Evolutionary conservation across 1,284 basidiomycete genomes (phyloP).

Genomic region (Fomitopsis palustris): DNA sequence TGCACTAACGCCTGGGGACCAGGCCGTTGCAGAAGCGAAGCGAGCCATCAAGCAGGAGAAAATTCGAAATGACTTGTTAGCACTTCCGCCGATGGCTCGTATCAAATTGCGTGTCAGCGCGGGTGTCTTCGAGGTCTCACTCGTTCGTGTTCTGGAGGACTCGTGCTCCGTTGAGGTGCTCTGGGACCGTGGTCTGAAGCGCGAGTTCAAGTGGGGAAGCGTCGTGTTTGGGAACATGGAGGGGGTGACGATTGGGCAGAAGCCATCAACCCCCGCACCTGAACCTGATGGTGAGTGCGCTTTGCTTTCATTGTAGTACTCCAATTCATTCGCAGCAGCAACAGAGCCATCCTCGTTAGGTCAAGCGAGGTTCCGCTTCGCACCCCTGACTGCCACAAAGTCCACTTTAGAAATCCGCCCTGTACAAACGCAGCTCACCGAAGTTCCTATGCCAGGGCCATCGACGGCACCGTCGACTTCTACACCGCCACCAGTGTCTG

Average conservation of each 20-base stretch:
- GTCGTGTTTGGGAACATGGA: slow-evolving; percentile 59
- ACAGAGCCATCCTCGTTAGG: slow-evolving; percentile 21
- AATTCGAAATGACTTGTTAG: slow-evolving; percentile 61
- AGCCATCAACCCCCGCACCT: slow-evolving; percentile 49
- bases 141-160: slow-evolving; percentile 67
- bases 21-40: slow-evolving; percentile 71
- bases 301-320: not conserved
- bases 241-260: slow-evolving; percentile 51
- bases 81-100: slow-evolving; percentile 62
- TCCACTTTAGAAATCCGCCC: not conserved
- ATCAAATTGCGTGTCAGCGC: slow-evolving; percentile 80
- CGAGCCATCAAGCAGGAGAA: slow-evolving; percentile 66
- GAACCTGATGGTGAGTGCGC: slow-evolving; percentile 33
- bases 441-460: not conserved
- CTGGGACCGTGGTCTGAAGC: slow-evolving; percentile 67
- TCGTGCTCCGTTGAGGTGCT: slow-evolving; percentile 71
- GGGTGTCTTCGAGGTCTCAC: slow-evolving; percentile 77
- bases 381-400: not conserved
- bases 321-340: not conserved
- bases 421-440: not conserved
- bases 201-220: slow-evolving; percentile 78
- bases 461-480: not conserved
- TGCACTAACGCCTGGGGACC: slow-evolving; percentile 4
- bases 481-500: not conserved
- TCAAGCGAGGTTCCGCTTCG: slow-evolving; percentile 8